Evolutionary conservation across 805 yeast genomes (phyloP).

Genomic region (Tetrapisispora namnaoensis): DNA sequence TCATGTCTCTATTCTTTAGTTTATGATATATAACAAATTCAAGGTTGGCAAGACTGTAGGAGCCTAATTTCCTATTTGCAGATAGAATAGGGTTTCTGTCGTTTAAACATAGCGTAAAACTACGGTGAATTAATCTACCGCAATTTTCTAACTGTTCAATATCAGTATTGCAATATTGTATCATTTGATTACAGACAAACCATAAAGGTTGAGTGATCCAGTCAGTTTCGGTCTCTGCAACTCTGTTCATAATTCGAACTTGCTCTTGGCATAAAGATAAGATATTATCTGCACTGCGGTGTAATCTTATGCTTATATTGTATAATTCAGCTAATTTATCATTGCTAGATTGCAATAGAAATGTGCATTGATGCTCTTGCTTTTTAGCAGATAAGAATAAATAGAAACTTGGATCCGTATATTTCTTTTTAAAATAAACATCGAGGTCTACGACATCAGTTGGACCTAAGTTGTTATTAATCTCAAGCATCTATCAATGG

Average conservation of each 20-base stretch:
- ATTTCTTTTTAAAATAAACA: constrained; percentile 8
- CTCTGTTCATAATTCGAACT: constrained; percentile 39
- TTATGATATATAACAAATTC: constrained; percentile 61
- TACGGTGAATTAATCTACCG: constrained; percentile 56
- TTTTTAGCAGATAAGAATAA: constrained; percentile 7
- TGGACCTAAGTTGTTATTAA: neutral
- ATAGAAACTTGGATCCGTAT: constrained; percentile 9
- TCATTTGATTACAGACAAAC: constrained; percentile 19
- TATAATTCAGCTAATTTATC: constrained; percentile 10
- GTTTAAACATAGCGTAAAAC: constrained; percentile 68
- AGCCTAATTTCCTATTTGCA: constrained; percentile 48
- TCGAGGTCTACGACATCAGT: constrained; percentile 2
- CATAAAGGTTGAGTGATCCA: constrained; percentile 35
- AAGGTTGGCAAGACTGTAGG: constrained; percentile 60
- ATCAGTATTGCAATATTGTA: constrained; percentile 21
- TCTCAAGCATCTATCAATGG: neutral
- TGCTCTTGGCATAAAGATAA: constrained; percentile 31
- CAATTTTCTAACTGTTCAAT: constrained; percentile 36
- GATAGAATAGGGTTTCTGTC: constrained; percentile 52
- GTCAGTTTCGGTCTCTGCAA: constrained; percentile 41
- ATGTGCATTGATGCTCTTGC: constrained; percentile 1
- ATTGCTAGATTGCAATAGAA: constrained; percentile 3
- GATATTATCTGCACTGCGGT: neutral
- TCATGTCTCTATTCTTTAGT: constrained; percentile 58
- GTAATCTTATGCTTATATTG: constrained; percentile 8